Conservation (phyloP, 805 yeast genomes). For the Danielia oregonensis region DNA sequence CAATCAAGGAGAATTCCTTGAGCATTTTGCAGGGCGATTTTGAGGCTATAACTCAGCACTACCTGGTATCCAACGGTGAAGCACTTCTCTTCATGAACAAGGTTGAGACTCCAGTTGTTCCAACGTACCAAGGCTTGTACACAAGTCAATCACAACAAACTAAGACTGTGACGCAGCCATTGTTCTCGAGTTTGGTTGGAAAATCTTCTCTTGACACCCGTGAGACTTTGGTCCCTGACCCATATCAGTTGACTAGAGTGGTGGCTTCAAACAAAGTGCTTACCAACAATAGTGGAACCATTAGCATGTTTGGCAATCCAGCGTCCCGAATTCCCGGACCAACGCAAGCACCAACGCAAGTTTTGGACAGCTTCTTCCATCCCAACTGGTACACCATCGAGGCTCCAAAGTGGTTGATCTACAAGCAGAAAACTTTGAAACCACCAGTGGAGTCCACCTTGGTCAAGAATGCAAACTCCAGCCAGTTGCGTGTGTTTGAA, state of each 20-base stretch:
- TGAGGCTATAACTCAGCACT: constrained; percentile 52
- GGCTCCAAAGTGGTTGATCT: constrained; percentile 40
- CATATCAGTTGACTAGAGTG: constrained; percentile 62
- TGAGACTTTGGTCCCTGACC: constrained; percentile 62
- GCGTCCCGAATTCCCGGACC: constrained; percentile 33
- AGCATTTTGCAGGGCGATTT: constrained; percentile 54
- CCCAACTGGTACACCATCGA: constrained; percentile 44
- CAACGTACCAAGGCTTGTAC: constrained; percentile 20
- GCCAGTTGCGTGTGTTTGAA: constrained; percentile 17
- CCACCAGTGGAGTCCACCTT: constrained; percentile 28
- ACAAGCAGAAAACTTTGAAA: constrained; percentile 20
- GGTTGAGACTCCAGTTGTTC: constrained; percentile 27
- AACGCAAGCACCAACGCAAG: constrained; percentile 28
- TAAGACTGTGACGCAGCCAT: constrained; percentile 64
- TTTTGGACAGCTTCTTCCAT: constrained; percentile 40
- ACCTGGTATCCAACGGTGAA: constrained; percentile 56
- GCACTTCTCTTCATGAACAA: constrained; percentile 39
- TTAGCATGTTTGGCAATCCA: constrained; percentile 30
- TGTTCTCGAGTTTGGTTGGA: constrained; percentile 70
- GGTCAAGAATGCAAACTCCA: constrained; percentile 19
- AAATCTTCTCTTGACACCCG: constrained; percentile 76
- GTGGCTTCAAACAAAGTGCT: constrained; percentile 26
- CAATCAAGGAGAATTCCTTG: constrained; percentile 18
- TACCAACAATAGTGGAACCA: constrained; percentile 19
- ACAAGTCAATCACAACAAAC: constrained; percentile 26